Evolutionary conservation across 306 rosid species (phyloP).

Genomic region (Prunus davidiana): DNA sequence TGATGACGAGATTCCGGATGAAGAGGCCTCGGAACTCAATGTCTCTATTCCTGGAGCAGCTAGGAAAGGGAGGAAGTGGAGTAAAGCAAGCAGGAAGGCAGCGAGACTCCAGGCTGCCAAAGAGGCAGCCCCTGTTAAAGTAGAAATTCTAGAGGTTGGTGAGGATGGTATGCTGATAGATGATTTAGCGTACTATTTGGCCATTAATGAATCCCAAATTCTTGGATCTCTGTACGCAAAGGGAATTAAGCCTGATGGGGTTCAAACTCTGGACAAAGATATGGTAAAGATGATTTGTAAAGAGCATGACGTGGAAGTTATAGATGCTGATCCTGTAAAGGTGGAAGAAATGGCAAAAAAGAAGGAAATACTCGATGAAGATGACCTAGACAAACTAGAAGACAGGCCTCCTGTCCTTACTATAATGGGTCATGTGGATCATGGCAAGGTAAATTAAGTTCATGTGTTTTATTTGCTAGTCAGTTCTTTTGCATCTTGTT

Average conservation of each 20-base stretch:
- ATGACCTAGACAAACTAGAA: slow-evolving; percentile 78
- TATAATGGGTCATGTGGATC: slow-evolving; percentile 99
- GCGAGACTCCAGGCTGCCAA: slow-evolving; percentile 94
- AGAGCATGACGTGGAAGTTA: slow-evolving; percentile 77
- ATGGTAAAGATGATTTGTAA: slow-evolving; percentile 95
- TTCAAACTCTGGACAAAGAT: slow-evolving; percentile 84
- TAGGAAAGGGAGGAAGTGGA: slow-evolving; percentile 98
- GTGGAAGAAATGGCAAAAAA: slow-evolving; percentile 76
- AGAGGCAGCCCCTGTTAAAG: slow-evolving; percentile 98
- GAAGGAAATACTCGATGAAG: slow-evolving; percentile 67
- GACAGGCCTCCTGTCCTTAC: slow-evolving; percentile 94
- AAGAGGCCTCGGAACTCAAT: slow-evolving; percentile 62
- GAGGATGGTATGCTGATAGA: slow-evolving; percentile 81
- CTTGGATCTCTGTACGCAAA: slow-evolving; percentile 77
- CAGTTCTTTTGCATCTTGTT: slow-evolving; percentile 8
- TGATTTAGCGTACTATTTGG: slow-evolving; percentile 78
- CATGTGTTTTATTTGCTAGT: slow-evolving; percentile 11
- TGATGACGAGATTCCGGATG: slow-evolving; percentile 46
- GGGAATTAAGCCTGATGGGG: slow-evolving; percentile 97
- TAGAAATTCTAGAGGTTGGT: slow-evolving; percentile 86
- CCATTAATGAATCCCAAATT: slow-evolving; percentile 77
- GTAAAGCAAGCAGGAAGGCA: slow-evolving; percentile 94
- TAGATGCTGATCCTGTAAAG: slow-evolving; percentile 71
- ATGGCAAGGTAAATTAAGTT: slow-evolving; percentile 71
- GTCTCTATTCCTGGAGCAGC: slow-evolving; percentile 68